Percentiles rank a stretch among this genome's conserved stretches.
phyloP scores from a whole-genome alignment of 257 asterid species.

The Solanum pinnatisectum region DNA sequence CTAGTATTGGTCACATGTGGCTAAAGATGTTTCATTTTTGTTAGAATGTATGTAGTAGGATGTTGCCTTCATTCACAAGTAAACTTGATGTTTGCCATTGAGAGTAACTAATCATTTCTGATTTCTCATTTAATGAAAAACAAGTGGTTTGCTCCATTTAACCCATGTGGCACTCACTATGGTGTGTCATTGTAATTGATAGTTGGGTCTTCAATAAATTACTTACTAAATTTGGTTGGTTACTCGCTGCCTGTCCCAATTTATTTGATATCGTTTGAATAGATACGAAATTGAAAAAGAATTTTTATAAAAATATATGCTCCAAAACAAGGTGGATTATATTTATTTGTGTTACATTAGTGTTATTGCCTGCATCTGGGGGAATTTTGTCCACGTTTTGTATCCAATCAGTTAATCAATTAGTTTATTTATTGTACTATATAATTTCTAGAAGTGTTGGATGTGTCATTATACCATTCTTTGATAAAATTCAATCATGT shows the following conservation, averaged over 20 bases:
- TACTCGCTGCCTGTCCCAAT: not conserved
- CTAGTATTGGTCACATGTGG: not conserved
- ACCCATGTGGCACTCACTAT: not conserved
- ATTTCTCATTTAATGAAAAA: not conserved
- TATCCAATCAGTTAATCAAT: not conserved
- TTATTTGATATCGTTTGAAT: not conserved
- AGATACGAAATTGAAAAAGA: fast-evolving
- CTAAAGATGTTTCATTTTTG: not conserved
- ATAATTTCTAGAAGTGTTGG: not conserved
- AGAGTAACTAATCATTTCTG: not conserved
- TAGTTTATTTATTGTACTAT: not conserved
- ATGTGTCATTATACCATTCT: not conserved
- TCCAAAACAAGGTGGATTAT: not conserved
- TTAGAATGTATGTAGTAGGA: not conserved
- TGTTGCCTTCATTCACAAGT: not conserved
- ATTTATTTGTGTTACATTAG: not conserved
- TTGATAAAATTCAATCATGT: not conserved
- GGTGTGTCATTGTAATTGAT: not conserved
- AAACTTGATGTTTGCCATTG: not conserved
- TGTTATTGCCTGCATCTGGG: not conserved
- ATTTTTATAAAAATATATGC: too few relatives aligned
- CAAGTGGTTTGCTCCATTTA: not conserved
- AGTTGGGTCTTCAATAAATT: not conserved
- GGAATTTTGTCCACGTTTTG: not conserved
- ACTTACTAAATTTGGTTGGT: not conserved